Evolutionary conservation across 768 basidiomycete genomes (phyloP), one percentile per base, ranked within the genome.

Genomic region (Pleurotus sapidus): DNA sequence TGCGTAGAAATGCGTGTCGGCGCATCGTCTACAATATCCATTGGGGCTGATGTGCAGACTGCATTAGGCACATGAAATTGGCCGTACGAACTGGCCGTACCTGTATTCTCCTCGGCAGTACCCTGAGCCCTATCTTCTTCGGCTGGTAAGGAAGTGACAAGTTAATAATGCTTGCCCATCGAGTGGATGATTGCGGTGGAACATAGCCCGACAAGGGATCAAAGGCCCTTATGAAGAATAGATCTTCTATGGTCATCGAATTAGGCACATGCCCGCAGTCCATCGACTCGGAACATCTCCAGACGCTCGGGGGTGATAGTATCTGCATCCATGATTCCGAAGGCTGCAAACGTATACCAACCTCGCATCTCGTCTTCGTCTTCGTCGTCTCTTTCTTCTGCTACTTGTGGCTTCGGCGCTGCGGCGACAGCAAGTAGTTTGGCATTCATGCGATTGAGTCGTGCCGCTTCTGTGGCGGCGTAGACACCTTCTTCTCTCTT

Each of bases 401-500:
- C 67, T 56, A 76, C 72, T 50, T 63, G 69, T 5, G 75, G 73
- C 42, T 63, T 63, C 43, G 79, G 79, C 58, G 67, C 70, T 57
- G 77, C 75, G 57, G 78, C 72, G 59, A 79, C 74, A 17, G 76
- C 71, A 48, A 68, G 65, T 51, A 93, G 83, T 74, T 87, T 93
- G 56, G 79, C 62, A 64, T 87, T 84, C 42, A 93, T 78, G 58
- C 92, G 81, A 59, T 88, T 71, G 37, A 93, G 74, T 39, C 92
- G 86, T 40, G 88, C 91, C 17, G 91, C 90, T 60, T 89, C 87
- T 7, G 83, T 77, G 1, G 80, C 91, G 47, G 91, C 91, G 64
- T 89, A 93, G 55, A 89, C 80, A 55, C 90, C 87, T 45, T 73
- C 70, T 65, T 86, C 81, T 58, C 91, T 84, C 70, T 93, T 93